A percentile compares a stretch with the other conserved stretches of the same genome.
These are phyloP conservation scores for Bondarzewia mesenterica DNA, from an alignment of 1,284 basidiomycete species.

Conservation along the genomic window DNA sequence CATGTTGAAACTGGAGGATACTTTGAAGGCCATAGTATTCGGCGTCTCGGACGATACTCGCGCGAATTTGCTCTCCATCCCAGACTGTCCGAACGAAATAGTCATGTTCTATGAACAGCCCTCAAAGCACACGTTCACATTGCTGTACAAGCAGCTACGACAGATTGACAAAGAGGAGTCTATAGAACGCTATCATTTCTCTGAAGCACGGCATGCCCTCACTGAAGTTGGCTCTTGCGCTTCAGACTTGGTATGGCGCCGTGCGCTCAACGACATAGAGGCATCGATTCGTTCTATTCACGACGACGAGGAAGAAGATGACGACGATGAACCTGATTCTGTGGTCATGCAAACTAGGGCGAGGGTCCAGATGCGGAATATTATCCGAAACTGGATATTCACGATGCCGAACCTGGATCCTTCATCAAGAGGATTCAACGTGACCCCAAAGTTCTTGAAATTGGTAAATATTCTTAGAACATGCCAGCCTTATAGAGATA, in stretches of 20 bases:
- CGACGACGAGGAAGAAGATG: constrained; percentile 26
- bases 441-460: constrained; percentile 54
- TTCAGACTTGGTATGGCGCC: constrained; percentile 57
- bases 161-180: constrained; percentile 29
- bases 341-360: constrained; percentile 3
- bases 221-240: constrained; percentile 54
- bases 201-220: constrained; percentile 35
- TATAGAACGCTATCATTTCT: constrained; percentile 33
- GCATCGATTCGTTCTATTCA: constrained; percentile 16
- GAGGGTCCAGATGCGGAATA: constrained; percentile 23
- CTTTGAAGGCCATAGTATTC: constrained; percentile 6
- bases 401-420: constrained; percentile 49
- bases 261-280: constrained; percentile 34
- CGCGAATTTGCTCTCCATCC: neutral
- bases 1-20: constrained; percentile 1
- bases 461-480: constrained; percentile 49
- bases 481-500: constrained; percentile 40
- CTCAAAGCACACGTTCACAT: constrained; percentile 17
- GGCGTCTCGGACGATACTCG: constrained; percentile 5
- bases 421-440: constrained; percentile 48
- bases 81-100: constrained; percentile 28
- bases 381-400: constrained; percentile 50
- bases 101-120: constrained; percentile 36
- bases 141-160: constrained; percentile 27
- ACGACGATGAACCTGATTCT: constrained; percentile 10